Evolutionary conservation across 1,284 basidiomycete species (phyloP).

Genomic region (Trichosporon sp.): DNA sequence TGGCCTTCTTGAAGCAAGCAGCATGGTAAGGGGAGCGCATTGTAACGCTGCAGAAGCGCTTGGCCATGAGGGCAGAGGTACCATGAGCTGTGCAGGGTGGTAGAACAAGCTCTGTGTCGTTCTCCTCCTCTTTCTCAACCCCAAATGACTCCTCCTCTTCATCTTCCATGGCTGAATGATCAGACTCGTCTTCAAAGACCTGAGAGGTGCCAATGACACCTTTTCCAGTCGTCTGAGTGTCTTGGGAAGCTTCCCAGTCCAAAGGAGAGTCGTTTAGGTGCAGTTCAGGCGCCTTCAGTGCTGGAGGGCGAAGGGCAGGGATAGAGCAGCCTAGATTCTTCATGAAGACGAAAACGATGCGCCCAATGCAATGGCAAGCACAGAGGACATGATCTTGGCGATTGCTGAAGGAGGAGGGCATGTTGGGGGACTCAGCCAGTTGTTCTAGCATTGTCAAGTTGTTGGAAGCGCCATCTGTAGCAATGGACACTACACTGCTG

Average conservation of each 20-base stretch:
- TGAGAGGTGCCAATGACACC: too few relatives aligned
- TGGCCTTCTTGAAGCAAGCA: background rate
- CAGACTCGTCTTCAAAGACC: too few relatives aligned
- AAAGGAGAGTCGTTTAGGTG: background rate
- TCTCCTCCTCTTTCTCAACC: background rate
- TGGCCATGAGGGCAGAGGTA: background rate
- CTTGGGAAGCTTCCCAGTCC: background rate
- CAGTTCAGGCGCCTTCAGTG: background rate
- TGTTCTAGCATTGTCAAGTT: background rate
- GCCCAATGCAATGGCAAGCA: background rate
- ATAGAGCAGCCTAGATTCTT: background rate
- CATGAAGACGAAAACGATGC: background rate
- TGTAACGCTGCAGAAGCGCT: background rate
- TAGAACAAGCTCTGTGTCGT: background rate
- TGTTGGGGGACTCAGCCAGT: background rate
- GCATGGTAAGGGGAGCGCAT: background rate
- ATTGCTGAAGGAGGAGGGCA: too few relatives aligned
- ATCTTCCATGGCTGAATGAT: too few relatives aligned
- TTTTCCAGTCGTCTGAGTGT: too few relatives aligned
- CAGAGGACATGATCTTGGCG: background rate
- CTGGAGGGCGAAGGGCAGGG: background rate
- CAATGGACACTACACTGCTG: background rate
- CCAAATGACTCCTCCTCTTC: too few relatives aligned
- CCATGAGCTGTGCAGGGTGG: background rate
- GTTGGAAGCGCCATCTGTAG: background rate